Evolutionary conservation across 208 protist species (phyloP), one percentile per base, ranked within the genome.

Genomic region (Trypanosoma mega): DNA sequence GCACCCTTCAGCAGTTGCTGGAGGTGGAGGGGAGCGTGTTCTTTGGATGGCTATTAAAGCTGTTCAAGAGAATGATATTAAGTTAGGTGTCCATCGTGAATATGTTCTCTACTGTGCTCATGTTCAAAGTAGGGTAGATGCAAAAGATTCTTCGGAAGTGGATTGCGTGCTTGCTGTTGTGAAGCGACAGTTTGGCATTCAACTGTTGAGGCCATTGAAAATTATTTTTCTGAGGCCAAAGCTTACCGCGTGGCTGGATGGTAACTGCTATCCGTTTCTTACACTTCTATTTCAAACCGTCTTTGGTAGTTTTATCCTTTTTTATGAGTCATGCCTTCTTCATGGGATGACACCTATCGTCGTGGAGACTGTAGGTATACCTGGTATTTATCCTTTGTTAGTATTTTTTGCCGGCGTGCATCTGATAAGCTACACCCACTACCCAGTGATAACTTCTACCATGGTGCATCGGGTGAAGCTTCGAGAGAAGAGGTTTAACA

Each of bases 341-440:
- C 70, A 86, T 51, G 55, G 47, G 16, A 63, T 70, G 12, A 77
- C 84, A 43, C 71, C 78, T 3, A 71, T 80, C 0, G 72, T 93
- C 12, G 61, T 96, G 24, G 98, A 99, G 66, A 98, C 96, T 27
- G 98, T 97, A 48, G 98, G 98, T 9, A 92, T 94, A 45, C 94
- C 97, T 3, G 97, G 98, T 30, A 82, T 94, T 7, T 99, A 97
- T 61, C 96, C 97, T 5, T 62, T 99, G 6, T 86, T 98, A 6
- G 63, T 76, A 11, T n/a, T 87, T 9, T 37, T 98, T 2, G 85
- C 75, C 30, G 88, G 90, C 0, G 82, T 80, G 43, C 63, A 34
- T 0, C 89, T 99, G 4, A 83, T 81, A 2, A 90, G 76, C 43
- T 99, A 99, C 72, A 93, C 95, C 1, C 99, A 99, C 76, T 99